Conservation (phyloP, 2,329 filamentous ascomycete genomes). For the Ambrosiella beaveri region DNA sequence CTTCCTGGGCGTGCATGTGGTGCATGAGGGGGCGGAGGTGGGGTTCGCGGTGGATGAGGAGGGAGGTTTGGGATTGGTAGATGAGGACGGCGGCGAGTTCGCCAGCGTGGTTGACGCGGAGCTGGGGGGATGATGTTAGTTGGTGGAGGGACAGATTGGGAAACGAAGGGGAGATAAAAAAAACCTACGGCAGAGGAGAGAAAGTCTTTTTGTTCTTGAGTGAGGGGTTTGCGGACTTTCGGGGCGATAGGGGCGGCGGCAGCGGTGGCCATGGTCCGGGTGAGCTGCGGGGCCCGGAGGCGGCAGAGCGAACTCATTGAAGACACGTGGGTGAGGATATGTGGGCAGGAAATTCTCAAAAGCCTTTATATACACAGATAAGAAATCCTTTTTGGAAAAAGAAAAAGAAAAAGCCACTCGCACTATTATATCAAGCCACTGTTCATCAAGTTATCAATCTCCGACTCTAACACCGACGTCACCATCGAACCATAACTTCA, state of each 20-base stretch:
- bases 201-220: conserved; percentile 52
- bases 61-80: conserved; percentile 74
- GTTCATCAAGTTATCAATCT: neutral
- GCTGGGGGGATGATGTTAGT: conserved; percentile 24
- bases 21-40: conserved; percentile 81
- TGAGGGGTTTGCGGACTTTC: conserved; percentile 36
- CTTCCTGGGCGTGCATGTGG: conserved; percentile 98
- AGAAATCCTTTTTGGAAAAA: no score
- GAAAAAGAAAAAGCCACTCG: no score
- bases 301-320: neutral
- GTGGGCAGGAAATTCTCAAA: neutral
- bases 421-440: neutral
- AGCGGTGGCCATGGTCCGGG: neutral
- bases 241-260: conserved; percentile 17
- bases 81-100: conserved; percentile 94
- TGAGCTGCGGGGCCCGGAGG: neutral
- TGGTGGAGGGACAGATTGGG: neutral
- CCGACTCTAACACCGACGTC: neutral
- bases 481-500: neutral
- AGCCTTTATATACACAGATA: no score
- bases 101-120: conserved; percentile 93
- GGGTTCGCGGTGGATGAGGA: conserved; percentile 63
- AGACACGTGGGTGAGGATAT: neutral
- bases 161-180: neutral
- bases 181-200: conserved; percentile 51